Evolutionary conservation across 2,329 filamentous ascomycete species (phyloP).

Genomic region (Ceratocystis diversiconidia): DNA sequence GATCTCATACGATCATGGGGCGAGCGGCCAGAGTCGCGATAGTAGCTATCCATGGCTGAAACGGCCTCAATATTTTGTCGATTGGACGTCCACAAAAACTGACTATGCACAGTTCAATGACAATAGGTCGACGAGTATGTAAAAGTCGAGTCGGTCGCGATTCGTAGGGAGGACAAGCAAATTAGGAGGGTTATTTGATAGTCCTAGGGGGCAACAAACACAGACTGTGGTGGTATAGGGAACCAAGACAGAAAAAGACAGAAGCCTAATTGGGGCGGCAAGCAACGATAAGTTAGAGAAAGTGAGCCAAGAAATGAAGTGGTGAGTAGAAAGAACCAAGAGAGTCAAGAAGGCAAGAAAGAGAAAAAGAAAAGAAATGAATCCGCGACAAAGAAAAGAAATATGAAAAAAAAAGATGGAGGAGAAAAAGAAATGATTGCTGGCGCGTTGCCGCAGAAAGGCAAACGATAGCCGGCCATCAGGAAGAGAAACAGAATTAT

Average conservation of each 20-base stretch:
- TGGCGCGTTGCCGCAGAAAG: background rate
- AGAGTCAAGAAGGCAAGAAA: conserved; percentile 12
- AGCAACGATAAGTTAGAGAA: conserved; percentile 39
- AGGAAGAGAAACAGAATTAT: conserved; percentile 1
- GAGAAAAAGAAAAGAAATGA: conserved; percentile 2
- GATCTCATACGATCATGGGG: conserved; percentile 38
- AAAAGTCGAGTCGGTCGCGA: background rate
- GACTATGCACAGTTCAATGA: background rate
- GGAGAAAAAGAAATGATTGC: conserved; percentile 16
- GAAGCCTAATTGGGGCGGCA: conserved; percentile 30
- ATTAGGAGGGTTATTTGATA: conserved; percentile 19
- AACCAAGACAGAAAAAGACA: conserved; percentile 21
- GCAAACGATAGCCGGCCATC: conserved; percentile 9
- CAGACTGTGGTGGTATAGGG: conserved; percentile 20
- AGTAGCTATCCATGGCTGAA: conserved; percentile 40
- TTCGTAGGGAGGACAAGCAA: background rate
- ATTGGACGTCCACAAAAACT: background rate
- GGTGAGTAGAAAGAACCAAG: conserved; percentile 20
- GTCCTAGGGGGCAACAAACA: conserved; percentile 22
- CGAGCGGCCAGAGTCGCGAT: conserved; percentile 41
- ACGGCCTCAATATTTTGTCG: conserved; percentile 12
- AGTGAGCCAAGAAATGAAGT: conserved; percentile 28
- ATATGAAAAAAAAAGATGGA: conserved; percentile 13
- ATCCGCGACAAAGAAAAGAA: conserved; percentile 14
- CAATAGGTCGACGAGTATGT: background rate